Conservation (phyloP, 2,329 filamentous ascomycete species). For the Triangularia setosa region DNA sequence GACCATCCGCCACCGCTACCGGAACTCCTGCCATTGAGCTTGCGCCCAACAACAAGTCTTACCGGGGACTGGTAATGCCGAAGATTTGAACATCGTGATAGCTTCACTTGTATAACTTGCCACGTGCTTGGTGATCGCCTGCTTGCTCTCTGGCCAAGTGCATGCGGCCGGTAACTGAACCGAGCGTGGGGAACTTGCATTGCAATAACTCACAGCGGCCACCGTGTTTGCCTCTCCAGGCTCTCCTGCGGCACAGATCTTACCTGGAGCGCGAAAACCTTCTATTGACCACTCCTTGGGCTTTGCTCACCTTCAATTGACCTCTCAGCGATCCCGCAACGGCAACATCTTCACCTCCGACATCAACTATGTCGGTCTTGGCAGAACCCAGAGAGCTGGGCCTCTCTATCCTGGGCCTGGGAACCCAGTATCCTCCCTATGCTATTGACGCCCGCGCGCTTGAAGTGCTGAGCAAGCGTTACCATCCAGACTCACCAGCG, state of each 20-base stretch:
- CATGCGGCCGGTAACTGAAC: not conserved
- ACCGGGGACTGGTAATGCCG: not conserved
- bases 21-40: not conserved
- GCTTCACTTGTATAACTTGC: not conserved
- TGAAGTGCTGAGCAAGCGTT: conserved; percentile 49
- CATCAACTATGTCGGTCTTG: conserved; percentile 39
- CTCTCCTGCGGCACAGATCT: not conserved
- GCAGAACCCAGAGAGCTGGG: conserved; percentile 48
- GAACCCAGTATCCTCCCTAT: conserved; percentile 57
- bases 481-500: conserved; percentile 58
- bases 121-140: not conserved
- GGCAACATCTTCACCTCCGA: not conserved
- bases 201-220: not conserved
- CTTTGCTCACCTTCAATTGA: conserved; percentile 14
- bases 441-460: conserved; percentile 48
- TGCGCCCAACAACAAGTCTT: not conserved
- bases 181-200: not conserved
- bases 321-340: not conserved
- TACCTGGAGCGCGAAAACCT: not conserved
- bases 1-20: not conserved
- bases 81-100: not conserved
- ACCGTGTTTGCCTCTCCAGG: not conserved
- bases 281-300: not conserved
- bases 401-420: conserved; percentile 58
- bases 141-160: conserved; percentile 1